Base-by-base conservation (phyloP, 2,329 filamentous ascomycete species). In the Chaetomiaceae sp. region DNA sequence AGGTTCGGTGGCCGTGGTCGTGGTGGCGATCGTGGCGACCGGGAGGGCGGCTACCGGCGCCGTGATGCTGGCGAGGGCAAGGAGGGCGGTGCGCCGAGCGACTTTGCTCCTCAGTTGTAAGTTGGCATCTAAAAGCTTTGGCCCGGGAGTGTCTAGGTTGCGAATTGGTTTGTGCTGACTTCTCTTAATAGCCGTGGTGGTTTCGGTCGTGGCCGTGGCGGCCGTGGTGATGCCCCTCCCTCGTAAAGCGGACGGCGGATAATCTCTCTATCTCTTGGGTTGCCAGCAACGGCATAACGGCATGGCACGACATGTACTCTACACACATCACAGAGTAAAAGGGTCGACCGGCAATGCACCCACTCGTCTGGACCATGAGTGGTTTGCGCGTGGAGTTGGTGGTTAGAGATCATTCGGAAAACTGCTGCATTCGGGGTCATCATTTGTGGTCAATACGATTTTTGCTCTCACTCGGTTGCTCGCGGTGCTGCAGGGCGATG, bases 81-180 rank as follows among this genome's bases (percentile, higher is more conserved):
- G 83, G 88, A 95, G 77, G 88, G 88, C 65, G 87, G 84, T 78
- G 87, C 88, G 69, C 86, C 88, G 66, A 86, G 87, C 74, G 87
- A 89, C 73, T 95, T 93, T 72, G 84, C 85, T 75, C 89, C 89
- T 68, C 82, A 85, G 71, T 95, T 95, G 83, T 84, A 73, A 81
- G 79, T 51, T n/a, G 15, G 27, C 8, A 22, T 26, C 8, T 15
- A 11, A 1, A 1, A 8, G 30, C 3, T 29, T 19, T 38, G 3
- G 22, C 11, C 6, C 1, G n/a, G 12, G 29, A n/a, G 12, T n/a
- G 29, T 6, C 12, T 18, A n/a, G 18, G 15, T 45, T 18, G n/a
- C 17, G 44, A 20, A 17, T 33, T 30, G 45, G 49, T 52, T 41
- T 52, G 9, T 62, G 57, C 66, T 73, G 63, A 74, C 64, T 46